Base-by-base conservation (phyloP, 2,329 filamentous ascomycete genomes). In the Pestalotiopsis sp. region DNA sequence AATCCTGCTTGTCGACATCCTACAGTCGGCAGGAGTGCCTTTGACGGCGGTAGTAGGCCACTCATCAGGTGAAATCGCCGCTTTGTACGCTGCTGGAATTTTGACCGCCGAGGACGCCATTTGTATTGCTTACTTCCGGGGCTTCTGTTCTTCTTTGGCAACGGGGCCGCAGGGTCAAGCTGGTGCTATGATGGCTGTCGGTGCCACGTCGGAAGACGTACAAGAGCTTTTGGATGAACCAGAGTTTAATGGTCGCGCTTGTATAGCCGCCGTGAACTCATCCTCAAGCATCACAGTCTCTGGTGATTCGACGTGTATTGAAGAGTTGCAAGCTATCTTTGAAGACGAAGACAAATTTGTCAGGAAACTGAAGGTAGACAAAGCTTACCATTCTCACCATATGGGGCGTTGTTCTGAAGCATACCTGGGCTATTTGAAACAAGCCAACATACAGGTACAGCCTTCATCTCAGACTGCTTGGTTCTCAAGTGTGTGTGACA, bases 41-140 rank as follows among this genome's bases (percentile, higher is more conserved):
- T 79, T 82, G 1, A 31, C 68, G 0, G 78, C 76, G 11, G 80
- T 83, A 1, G 74, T 77, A 2, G 81, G 83, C 3, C 83, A 85
- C 68, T 83, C 81, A 0, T 80, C 77, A 17, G 83, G 83, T 13
- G 83, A 85, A 68, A 83, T 84, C 60, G 80, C 71, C 1, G 82
- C 82, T 20, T 82, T 82, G 0, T 84, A 81, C 68, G 76, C 81
- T 1, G 74, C 79, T 1, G 81, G 80, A 1, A 73, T 76, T 3
- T 62, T 84, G 0, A 74, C 74, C 3, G 73, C 75, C 2, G 73
- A 77, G 12, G 75, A 77, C 20, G 79, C 79, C 23, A 71, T 78
- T 17, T 71, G 79, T 4, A 69, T 73, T 23, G 75, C 76, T 2
- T 77, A 78, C 69, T 76, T 74, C 68, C 73, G 70, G 3, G 70